Percentiles rank a stretch among this genome's conserved stretches.
These are phyloP conservation scores for Annona squamosa DNA, from an alignment of 164 flowering plant genomes.

Conservation along the genomic window DNA sequence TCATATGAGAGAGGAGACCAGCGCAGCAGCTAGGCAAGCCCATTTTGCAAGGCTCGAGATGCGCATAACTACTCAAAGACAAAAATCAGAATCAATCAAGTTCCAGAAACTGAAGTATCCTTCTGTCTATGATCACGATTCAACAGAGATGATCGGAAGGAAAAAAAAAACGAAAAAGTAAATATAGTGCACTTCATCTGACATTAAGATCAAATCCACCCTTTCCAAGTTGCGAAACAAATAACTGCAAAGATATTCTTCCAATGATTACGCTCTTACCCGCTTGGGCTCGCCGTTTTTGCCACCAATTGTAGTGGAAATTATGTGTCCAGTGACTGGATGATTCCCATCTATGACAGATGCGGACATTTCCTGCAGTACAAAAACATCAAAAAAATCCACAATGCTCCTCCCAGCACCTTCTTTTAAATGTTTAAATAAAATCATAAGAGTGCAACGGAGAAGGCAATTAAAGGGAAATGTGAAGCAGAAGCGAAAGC, in stretches of 20 bases:
- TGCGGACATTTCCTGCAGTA: constrained; percentile 62
- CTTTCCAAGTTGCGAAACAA: neutral
- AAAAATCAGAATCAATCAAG: too few species aligned
- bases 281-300: constrained; percentile 85
- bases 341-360: constrained; percentile 67
- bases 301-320: constrained; percentile 90
- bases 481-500: constrained; percentile 8
- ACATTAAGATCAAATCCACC: too few species aligned
- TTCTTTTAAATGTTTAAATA: neutral
- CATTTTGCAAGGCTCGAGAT: too few species aligned
- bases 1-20: too few species aligned
- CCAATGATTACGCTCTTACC: constrained; percentile 27
- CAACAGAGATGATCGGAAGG: neutral
- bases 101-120: neutral
- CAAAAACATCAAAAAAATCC: neutral
- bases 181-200: neutral
- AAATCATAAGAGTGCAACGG: neutral
- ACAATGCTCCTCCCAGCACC: neutral
- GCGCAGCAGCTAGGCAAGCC: too few species aligned
- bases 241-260: neutral
- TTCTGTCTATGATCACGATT: neutral
- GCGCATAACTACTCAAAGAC: too few species aligned
- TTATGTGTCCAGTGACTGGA: constrained; percentile 80
- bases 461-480: neutral
- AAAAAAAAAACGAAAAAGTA: too few species aligned